A percentile compares a stretch with the other conserved stretches of the same genome.
phyloP scores from a whole-genome alignment of 805 yeast genomes.

The Starmerella vitae region DNA sequence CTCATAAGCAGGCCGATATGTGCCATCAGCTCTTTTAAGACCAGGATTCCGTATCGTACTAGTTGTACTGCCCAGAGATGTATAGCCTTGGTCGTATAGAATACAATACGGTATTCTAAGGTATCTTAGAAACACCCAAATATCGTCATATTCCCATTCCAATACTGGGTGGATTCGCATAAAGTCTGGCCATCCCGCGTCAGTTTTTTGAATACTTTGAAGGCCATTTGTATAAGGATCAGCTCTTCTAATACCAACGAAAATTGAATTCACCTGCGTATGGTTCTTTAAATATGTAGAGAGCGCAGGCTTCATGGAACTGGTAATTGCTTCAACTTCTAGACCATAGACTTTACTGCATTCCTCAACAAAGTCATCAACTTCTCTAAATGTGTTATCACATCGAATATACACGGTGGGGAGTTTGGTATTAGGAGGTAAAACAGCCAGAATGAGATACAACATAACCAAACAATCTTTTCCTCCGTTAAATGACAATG shows the following conservation, averaged over 20 bases:
- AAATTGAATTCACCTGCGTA: constrained; percentile 50
- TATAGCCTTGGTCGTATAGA: constrained; percentile 72
- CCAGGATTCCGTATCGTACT: constrained; percentile 64
- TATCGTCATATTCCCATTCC: constrained; percentile 70
- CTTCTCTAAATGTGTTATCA: constrained; percentile 57
- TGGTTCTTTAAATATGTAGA: constrained; percentile 41
- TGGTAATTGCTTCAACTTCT: constrained; percentile 29
- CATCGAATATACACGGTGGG: constrained; percentile 62
- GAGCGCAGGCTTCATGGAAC: constrained; percentile 56
- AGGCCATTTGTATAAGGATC: constrained; percentile 70
- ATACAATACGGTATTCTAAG: constrained; percentile 54
- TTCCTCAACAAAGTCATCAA: constrained; percentile 47
- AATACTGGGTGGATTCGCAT: constrained; percentile 75
- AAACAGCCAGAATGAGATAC: constrained; percentile 50
- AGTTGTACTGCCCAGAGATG: constrained; percentile 72
- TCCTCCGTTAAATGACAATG: constrained; percentile 90
- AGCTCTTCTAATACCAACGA: constrained; percentile 76
- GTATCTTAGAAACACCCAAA: constrained; percentile 64
- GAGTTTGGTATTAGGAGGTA: constrained; percentile 4
- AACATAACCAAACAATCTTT: constrained; percentile 91
- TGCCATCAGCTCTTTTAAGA: constrained; percentile 27
- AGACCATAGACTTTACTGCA: constrained; percentile 46
- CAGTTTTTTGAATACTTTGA: constrained; percentile 55
- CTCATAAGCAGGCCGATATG: constrained; percentile 40
- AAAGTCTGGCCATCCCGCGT: constrained; percentile 84